Conservation (phyloP, 2,329 filamentous ascomycete species). For the Corynespora cassiicola region DNA sequence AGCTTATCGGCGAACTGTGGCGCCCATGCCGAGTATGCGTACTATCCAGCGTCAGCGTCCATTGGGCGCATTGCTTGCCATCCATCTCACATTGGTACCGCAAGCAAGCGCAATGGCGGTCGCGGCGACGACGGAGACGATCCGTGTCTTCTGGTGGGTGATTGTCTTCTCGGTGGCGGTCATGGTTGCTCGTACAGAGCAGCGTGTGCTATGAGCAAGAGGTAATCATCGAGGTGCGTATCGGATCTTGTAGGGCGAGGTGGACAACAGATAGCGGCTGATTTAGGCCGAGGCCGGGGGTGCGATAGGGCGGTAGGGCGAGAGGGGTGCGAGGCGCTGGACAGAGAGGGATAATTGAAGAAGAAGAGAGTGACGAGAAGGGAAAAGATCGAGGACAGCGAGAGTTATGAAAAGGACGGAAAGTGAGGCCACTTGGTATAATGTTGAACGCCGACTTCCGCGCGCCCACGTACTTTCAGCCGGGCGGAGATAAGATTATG, state of each 20-base stretch:
- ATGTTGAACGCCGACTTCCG: not conserved
- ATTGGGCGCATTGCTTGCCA: conserved; percentile 1
- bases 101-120: conserved; percentile 86
- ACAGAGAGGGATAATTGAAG: conserved; percentile 4
- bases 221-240: conserved; percentile 25
- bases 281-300: conserved; percentile 8
- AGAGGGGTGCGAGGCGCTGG: conserved; percentile 4
- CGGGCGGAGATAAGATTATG: conserved; percentile 28
- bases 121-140: conserved; percentile 84
- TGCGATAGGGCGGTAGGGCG: conserved; percentile 8
- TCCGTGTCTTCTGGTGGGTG: conserved; percentile 67
- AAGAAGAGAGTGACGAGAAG: not conserved
- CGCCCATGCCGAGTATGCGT: conserved; percentile 98
- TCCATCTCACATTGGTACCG: conserved; percentile 79
- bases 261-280: conserved; percentile 10
- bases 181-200: conserved; percentile 25
- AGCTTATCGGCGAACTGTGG: conserved; percentile 91
- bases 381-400: conserved; percentile 12
- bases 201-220: conserved; percentile 17
- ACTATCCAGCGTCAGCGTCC: conserved; percentile 62
- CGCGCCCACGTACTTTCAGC: not conserved
- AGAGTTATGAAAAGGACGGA: conserved; percentile 1
- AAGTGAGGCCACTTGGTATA: not conserved
- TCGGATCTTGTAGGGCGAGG: too few species aligned
- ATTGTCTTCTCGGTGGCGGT: conserved; percentile 35